Evolutionary conservation across 192 early-diverging fungal species (phyloP).

Genomic region (Diversispora eburnea): DNA sequence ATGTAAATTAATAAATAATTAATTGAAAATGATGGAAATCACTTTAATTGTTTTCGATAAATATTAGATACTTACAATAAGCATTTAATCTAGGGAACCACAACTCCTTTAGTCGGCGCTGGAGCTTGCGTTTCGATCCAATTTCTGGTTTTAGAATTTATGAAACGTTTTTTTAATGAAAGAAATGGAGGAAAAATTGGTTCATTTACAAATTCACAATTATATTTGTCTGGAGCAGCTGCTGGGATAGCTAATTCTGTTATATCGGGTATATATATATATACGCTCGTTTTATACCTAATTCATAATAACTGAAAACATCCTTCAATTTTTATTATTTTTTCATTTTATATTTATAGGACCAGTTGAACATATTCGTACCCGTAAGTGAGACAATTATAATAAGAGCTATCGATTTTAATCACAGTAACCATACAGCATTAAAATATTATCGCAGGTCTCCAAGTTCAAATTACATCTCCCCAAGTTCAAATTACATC

Average conservation of each 20-base stretch:
- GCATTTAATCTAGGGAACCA: constrained; percentile 59
- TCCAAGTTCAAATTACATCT: constrained; percentile 75
- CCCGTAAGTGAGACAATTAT: constrained; percentile 42
- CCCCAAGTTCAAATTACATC: constrained; percentile 56
- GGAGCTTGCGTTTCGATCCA: constrained; percentile 98
- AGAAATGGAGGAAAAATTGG: constrained; percentile 50
- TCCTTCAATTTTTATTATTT: neutral
- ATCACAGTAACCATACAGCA: no score
- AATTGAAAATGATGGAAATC: neutral
- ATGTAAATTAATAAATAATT: neutral
- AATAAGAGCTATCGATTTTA: no score
- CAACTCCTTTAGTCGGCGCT: constrained; percentile 89
- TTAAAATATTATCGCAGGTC: constrained; percentile 23
- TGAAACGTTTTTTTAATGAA: constrained; percentile 74
- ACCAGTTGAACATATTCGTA: constrained; percentile 95
- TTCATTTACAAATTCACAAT: constrained; percentile 68
- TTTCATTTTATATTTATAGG: constrained; percentile 37
- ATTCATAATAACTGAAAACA: neutral
- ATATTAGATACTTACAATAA: constrained; percentile 12
- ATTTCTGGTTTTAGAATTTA: constrained; percentile 83
- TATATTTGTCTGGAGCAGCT: constrained; percentile 81
- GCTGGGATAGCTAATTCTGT: constrained; percentile 88
- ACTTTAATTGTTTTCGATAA: constrained; percentile 12
- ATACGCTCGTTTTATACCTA: neutral
- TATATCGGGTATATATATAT: constrained; percentile 49